Percentiles rank a stretch among this genome's conserved stretches.
Conservation (phyloP, 371 early-diverging fungal genomes). For the Rhizopus microsporus region DNA sequence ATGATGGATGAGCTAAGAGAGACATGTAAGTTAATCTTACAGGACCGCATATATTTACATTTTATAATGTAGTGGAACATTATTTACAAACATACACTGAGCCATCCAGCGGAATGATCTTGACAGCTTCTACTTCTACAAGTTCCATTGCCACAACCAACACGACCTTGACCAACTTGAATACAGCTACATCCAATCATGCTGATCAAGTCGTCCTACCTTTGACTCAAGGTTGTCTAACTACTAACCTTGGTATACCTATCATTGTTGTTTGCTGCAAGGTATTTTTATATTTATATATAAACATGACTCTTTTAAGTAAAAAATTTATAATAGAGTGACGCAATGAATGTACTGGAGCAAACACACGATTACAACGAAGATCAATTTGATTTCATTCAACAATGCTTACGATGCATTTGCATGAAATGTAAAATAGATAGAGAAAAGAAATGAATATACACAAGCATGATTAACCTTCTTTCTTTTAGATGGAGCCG, state of each 20-base stretch:
- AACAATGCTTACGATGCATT: constrained; percentile 88
- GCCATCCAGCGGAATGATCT: constrained; percentile 13
- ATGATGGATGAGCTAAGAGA: constrained; percentile 69
- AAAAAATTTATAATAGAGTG: constrained; percentile 57
- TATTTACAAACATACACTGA: constrained; percentile 58
- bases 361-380: constrained; percentile 81
- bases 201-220: constrained; percentile 62
- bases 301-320: background rate
- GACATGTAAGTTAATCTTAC: constrained; percentile 42
- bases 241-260: constrained; percentile 82
- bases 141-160: constrained; percentile 23
- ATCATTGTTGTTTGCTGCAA: constrained; percentile 86
- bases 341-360: constrained; percentile 71
- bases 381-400: constrained; percentile 90
- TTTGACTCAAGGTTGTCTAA: constrained; percentile 72
- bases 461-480: no score
- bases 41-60: background rate
- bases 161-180: background rate
- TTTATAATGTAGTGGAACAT: constrained; percentile 42
- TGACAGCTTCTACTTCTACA: constrained; percentile 26
- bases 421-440: constrained; percentile 76
- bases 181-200: constrained; percentile 9
- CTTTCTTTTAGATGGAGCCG: constrained; percentile 78
- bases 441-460: constrained; percentile 9
- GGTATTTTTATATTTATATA: constrained; percentile 42